phyloP scores from a whole-genome alignment of 495 filamentous ascomycete genomes.

The Trichoderma orchidacearum region DNA sequence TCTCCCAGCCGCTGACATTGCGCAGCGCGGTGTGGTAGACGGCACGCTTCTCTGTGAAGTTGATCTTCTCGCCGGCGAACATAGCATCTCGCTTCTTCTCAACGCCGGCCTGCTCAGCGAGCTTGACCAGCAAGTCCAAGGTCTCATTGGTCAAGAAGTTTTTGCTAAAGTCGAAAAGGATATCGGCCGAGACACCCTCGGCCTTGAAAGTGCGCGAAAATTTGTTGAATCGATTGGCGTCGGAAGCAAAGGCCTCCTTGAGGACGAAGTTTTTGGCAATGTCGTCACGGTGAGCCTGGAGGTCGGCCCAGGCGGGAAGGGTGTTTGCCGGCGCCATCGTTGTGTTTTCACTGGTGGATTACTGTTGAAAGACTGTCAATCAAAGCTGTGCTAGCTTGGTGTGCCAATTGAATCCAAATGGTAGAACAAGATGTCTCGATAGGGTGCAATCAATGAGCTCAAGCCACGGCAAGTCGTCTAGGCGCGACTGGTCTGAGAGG shows the following conservation, averaged over 20 bases:
- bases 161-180: constrained; percentile 97
- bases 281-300: constrained; percentile 74
- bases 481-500: no score
- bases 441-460: not conserved
- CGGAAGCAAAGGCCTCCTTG: constrained; percentile 82
- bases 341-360: no score
- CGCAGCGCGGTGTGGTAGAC: constrained; percentile 92
- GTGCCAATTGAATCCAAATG: not conserved
- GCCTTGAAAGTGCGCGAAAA: constrained; percentile 66
- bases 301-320: constrained; percentile 70
- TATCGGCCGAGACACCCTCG: constrained; percentile 41
- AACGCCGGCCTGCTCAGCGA: constrained; percentile 79
- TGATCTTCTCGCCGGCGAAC: constrained; percentile 96
- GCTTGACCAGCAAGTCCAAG: constrained; percentile 66
- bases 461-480: no score
- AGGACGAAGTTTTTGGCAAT: constrained; percentile 81
- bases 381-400: no score
- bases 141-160: constrained; percentile 95
- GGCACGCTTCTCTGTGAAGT: constrained; percentile 93
- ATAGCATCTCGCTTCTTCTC: constrained; percentile 92
- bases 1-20: constrained; percentile 70
- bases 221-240: constrained; percentile 80
- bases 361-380: not conserved
- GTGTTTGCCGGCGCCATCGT: constrained; percentile 59
- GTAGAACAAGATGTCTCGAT: not conserved